A percentile compares a stretch with the other conserved stretches of the same genome.
Evolutionary conservation across 345 rosid species (phyloP).

Genomic region (Pistacia integerrima): DNA sequence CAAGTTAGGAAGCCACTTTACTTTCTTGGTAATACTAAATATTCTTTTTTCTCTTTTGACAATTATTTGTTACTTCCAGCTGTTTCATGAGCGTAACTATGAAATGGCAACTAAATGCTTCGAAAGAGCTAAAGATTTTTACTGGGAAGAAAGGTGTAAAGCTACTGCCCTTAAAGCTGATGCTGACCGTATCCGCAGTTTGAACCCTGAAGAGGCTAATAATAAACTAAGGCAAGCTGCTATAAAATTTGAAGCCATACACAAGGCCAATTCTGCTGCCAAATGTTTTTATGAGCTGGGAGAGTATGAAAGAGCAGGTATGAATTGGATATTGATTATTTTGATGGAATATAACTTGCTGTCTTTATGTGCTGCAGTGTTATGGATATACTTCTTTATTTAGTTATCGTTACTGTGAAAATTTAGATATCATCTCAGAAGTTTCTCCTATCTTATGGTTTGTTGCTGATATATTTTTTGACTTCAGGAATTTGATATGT

Average conservation of each 20-base stretch:
- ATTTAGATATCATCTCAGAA: not conserved
- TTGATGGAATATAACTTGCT: not conserved
- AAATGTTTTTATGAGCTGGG: conserved; percentile 40
- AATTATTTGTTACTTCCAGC: conserved; percentile 31
- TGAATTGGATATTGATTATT: not conserved
- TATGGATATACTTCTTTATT: not conserved
- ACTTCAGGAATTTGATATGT: not conserved
- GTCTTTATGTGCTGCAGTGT: not conserved
- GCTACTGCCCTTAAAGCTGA: conserved; percentile 46
- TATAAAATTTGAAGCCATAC: conserved; percentile 44
- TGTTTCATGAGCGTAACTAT: conserved; percentile 41
- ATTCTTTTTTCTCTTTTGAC: not conserved
- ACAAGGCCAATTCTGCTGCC: conserved; percentile 47
- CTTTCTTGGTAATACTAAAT: not conserved
- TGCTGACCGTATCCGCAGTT: conserved; percentile 39
- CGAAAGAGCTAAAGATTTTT: conserved; percentile 42
- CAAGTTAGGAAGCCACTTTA: not conserved
- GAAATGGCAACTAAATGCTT: conserved; percentile 55
- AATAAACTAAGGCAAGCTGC: conserved; percentile 47
- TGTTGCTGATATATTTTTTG: not conserved
- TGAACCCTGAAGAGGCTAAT: conserved; percentile 38
- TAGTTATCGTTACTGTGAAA: not conserved
- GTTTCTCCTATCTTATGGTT: not conserved
- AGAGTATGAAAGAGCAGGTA: conserved; percentile 49
- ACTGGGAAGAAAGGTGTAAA: conserved; percentile 45